Conservation (phyloP, 345 rosid genomes). For the Euphorbia lathyris region DNA sequence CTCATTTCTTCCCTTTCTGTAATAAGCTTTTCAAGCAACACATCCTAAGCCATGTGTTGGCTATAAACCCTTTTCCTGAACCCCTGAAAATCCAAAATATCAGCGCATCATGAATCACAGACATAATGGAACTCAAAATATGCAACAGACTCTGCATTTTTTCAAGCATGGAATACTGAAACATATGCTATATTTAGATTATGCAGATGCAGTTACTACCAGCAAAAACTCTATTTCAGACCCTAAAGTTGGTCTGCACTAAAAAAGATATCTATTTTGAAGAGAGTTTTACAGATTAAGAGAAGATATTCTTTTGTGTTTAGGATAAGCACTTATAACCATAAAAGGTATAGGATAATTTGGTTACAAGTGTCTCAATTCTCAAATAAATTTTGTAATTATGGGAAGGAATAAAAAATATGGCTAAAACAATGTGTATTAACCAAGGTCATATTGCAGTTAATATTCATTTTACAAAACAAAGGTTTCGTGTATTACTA, state of each 20-base stretch:
- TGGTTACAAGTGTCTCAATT: background rate
- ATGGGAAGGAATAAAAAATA: background rate
- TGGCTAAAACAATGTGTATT: background rate
- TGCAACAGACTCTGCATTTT: background rate
- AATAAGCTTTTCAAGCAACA: constrained; percentile 37
- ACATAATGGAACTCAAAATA: background rate
- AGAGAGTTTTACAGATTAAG: no score
- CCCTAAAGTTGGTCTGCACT: background rate
- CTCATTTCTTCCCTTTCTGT: constrained; percentile 27
- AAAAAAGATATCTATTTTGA: background rate
- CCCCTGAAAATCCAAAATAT: constrained; percentile 43
- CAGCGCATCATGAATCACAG: no score
- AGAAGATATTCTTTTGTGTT: no score
- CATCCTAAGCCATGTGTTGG: constrained; percentile 27
- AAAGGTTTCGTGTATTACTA: constrained; percentile 38
- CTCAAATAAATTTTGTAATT: background rate
- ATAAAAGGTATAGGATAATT: background rate
- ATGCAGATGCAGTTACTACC: background rate
- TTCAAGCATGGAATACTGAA: constrained; percentile 5
- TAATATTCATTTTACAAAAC: background rate
- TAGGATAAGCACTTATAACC: background rate
- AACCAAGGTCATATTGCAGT: constrained; percentile 1
- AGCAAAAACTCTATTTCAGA: background rate
- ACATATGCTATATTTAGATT: background rate
- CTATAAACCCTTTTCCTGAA: constrained; percentile 28